Evolutionary conservation across 495 filamentous ascomycete species (phyloP).

Genomic region (Talaromyces proteolyticus): DNA sequence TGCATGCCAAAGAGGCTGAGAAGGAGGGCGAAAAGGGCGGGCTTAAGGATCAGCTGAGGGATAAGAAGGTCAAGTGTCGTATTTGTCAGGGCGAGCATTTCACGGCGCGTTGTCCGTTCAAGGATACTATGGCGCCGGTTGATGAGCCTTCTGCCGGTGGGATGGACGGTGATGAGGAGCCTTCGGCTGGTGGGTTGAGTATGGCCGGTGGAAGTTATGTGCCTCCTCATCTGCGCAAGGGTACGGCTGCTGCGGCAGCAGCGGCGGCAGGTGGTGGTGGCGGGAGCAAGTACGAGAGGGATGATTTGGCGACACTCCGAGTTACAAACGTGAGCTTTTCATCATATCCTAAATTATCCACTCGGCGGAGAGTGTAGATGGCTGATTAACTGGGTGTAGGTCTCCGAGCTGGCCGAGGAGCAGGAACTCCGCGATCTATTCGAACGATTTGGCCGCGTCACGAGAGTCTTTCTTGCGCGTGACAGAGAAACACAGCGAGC

Average conservation of each 20-base stretch:
- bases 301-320: conserved; percentile 90
- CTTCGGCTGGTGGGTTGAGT: conserved; percentile 49
- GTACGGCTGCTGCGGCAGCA: conserved; percentile 37
- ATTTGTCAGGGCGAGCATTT: conserved; percentile 99
- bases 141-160: conserved; percentile 56
- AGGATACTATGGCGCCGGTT: conserved; percentile 74
- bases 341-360: conserved; percentile 1
- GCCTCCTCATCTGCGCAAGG: conserved; percentile 83
- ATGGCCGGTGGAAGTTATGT: conserved; percentile 79
- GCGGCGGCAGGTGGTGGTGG: conserved; percentile 72
- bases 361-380: conserved; percentile 1
- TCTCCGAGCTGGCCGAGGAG: conserved; percentile 96
- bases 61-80: conserved; percentile 99
- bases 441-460: conserved; percentile 93
- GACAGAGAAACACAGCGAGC: conserved; percentile 90
- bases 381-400: conserved; percentile 41
- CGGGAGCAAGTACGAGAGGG: conserved; percentile 92
- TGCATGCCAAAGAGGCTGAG: conserved; percentile 75
- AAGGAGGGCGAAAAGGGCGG: conserved; percentile 64
- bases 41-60: conserved; percentile 89
- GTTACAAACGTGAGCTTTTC: conserved; percentile 84
- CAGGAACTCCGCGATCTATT: conserved; percentile 93
- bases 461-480: conserved; percentile 93
- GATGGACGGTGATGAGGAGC: conserved; percentile 42
- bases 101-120: conserved; percentile 88